Base-by-base conservation (phyloP, 1,139 yeast genomes). In the Suhomyces panamericanus region DNA sequence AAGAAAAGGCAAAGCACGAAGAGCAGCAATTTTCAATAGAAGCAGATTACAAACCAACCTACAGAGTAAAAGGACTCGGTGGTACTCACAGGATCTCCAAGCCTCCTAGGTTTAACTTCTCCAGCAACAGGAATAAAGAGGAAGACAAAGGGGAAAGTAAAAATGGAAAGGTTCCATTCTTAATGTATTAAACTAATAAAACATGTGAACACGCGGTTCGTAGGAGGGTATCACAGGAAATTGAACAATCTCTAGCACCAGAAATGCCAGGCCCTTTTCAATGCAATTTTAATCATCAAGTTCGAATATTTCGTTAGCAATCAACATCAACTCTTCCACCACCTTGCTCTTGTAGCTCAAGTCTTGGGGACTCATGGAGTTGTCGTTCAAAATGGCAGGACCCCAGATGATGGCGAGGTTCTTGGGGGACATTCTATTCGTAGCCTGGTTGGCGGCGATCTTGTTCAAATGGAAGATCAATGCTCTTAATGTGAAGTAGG, bases 361-460 rank as follows among this genome's bases (percentile, higher is more conserved):
- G 56, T 89, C 96, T 50, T 84, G 88, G 5, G 87, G 84, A 54
- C 81, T 83, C 60, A 77, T 68, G 32, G 80, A 79, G 50, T 77
- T 78, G 56, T 81, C 87, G 42, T 80, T 78, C 61, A 93, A 77
- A 41, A 93, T 67, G 2, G 89, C 88, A 11, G 96, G 96, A 0
- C 97, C 97, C 98, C 99, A 93, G 41, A 91, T 89, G 40, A 87
- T 87, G 38, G 95, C 86, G 55, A 91, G 66, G 46, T 85, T 84
- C 57, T 83, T 85, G 43, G 83, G 75, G 38, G 83, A 82, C 99
- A 93, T 93, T 60, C 95, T 76, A 59, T 89, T 89, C 31, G 67
- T 58, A 12, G 76, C 73, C 57, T 83, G 85, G 48, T 83, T 76
- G 22, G 79, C 77, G 28, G 86, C 82, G 8, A 93, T 85, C 43